Percentiles rank a stretch among this genome's conserved stretches.
These are phyloP conservation scores for Yarrowia divulgata DNA, from an alignment of 805 yeast genomes.

Conservation along the genomic window DNA sequence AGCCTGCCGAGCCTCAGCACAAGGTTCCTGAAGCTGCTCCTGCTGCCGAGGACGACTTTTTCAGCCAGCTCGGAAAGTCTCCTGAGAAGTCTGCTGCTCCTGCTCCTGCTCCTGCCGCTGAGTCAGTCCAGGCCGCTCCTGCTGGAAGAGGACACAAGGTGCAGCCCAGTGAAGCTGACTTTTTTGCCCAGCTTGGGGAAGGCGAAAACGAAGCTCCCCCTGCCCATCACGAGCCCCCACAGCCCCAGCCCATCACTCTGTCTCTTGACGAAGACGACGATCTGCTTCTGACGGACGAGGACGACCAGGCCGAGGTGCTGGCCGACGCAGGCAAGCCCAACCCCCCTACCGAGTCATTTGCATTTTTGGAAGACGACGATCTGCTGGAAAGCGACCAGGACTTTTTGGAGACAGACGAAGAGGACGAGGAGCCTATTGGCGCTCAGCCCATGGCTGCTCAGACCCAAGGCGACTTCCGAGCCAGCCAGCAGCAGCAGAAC, in stretches of 20 bases:
- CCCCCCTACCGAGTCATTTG: slow-evolving; percentile 15
- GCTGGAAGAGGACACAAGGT: slow-evolving; percentile 9
- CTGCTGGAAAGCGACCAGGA: slow-evolving; percentile 35
- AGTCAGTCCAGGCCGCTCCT: no score
- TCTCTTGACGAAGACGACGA: slow-evolving; percentile 48
- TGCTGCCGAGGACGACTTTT: slow-evolving; percentile 24
- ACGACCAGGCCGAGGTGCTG: slow-evolving; percentile 30
- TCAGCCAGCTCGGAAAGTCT: slow-evolving; percentile 23
- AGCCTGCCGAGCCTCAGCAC: background rate
- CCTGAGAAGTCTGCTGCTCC: slow-evolving; percentile 15
- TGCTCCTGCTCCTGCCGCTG: slow-evolving; percentile 6
- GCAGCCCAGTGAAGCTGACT: slow-evolving; percentile 15
- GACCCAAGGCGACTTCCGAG: background rate
- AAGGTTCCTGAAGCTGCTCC: background rate
- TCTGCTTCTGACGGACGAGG: slow-evolving; percentile 47
- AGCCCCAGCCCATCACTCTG: slow-evolving; percentile 37
- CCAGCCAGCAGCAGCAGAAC: slow-evolving; percentile 24
- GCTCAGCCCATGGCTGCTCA: background rate
- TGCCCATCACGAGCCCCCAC: slow-evolving; percentile 10
- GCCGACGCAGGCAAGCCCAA: slow-evolving; percentile 33
- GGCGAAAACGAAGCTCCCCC: background rate
- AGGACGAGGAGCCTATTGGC: slow-evolving; percentile 11
- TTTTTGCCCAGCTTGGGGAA: slow-evolving; percentile 11
- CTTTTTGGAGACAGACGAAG: slow-evolving; percentile 33
- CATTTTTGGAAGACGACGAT: slow-evolving; percentile 36